Base-by-base conservation (phyloP, 2,329 filamentous ascomycete genomes). In the Monosporascus sp. region DNA sequence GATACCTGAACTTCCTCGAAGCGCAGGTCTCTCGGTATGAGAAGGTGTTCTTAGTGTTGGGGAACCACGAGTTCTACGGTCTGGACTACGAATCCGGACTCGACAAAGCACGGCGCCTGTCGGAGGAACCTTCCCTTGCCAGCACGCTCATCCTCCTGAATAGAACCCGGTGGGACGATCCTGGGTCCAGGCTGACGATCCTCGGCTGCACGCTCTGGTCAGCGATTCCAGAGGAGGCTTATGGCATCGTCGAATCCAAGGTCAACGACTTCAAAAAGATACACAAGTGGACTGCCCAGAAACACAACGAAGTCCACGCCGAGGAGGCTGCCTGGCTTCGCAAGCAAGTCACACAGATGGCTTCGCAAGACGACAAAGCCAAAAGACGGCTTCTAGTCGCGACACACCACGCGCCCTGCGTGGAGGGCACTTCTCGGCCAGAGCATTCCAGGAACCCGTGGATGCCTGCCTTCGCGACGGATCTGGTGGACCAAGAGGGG, bases 191-290 rank as follows among this genome's bases (percentile, higher is more conserved):
- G 24, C 50, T 83, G n/a, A 79, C 75, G 3, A 65, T 85, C 3
- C 64, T 85, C 2, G 82, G 82, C 6, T 84, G 79, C 57, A 83
- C 81, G 2, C 69, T 86, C 0, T 84, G 81, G 77, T 83, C 80
- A 1, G 58, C 66, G 0, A 72, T 86, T 6, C 70, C 76, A 0
- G 56, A 69, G 0, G 65, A 72, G 5, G 67, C 69, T 5, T 66
- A 60, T 11, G 63, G 64, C 0, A 60, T 73, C 5, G 75, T 85
- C 16, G 47, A 66, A 26, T 64, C 65, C 36, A 77, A 70, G 54
- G 69, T 84, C 9, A 75, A 73, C 20, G 83, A 86, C 62, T 85
- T 82, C 50, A 68, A 74, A 26, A 72, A 73, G 27, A 84, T 85
- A n/a, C 41, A 64, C 17, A 67, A 62, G 4, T 86, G 82, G 82